A percentile compares a stretch with the other conserved stretches of the same genome.
Evolutionary conservation across 2,329 filamentous ascomycete species (phyloP).

Genomic region (Trichoderma pleuroti): DNA sequence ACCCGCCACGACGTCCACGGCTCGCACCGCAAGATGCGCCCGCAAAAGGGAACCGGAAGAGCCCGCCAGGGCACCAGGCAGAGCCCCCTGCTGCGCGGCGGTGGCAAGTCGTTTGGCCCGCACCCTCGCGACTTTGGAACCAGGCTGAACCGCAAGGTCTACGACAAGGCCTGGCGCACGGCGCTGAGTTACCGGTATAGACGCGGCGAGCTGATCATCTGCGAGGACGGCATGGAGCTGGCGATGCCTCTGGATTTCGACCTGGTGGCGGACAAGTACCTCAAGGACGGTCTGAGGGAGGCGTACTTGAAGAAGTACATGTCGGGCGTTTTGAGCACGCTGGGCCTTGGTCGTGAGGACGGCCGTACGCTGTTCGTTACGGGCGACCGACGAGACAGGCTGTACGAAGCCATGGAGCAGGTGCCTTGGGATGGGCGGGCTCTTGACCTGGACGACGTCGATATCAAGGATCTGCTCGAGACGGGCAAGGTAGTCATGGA

Average conservation of each 20-base stretch:
- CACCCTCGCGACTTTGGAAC: conserved; percentile 89
- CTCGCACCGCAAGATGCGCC: conserved; percentile 74
- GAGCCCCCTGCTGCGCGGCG: conserved; percentile 76
- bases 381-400: conserved; percentile 52
- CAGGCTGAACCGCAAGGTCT: conserved; percentile 79
- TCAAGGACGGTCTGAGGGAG: conserved; percentile 48
- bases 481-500: conserved; percentile 84
- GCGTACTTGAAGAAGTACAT: conserved; percentile 62
- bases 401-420: conserved; percentile 64
- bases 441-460: conserved; percentile 71
- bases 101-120: conserved; percentile 87
- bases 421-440: conserved; percentile 65
- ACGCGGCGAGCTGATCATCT: conserved; percentile 80
- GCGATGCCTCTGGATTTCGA: conserved; percentile 49
- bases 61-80: conserved; percentile 80
- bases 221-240: conserved; percentile 74
- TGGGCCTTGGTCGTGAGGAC: conserved; percentile 64
- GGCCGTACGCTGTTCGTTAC: conserved; percentile 77
- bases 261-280: conserved; percentile 38
- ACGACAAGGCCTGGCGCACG: conserved; percentile 92
- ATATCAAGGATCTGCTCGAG: conserved; percentile 92
- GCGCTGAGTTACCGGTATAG: conserved; percentile 89
- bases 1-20: conserved; percentile 80
- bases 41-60: conserved; percentile 80
- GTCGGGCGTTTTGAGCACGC: conserved; percentile 63